Base-by-base conservation (phyloP, 202 grass and related monocot species). In the Setaria viridis region DNA sequence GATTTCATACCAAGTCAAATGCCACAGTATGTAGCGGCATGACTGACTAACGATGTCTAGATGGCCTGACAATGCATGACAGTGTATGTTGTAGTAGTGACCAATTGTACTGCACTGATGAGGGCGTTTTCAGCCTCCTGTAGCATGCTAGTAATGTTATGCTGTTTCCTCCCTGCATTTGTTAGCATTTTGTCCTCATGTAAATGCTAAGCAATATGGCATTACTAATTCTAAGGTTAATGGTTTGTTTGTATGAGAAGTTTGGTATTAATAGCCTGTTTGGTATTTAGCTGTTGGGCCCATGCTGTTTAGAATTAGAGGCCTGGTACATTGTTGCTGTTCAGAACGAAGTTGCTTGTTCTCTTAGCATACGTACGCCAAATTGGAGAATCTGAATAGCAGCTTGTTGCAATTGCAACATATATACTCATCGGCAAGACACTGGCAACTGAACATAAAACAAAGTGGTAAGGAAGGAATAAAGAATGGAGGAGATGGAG, bases 1-100 rank as follows among this genome's bases (percentile, higher is more conserved):
- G 66, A 73, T 54, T 43, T 37, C 32, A 43, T 25, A 58, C n/a
- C 34, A 72, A 62, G 65, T 49, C 35, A 72, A 66, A 78, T 58
- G n/a, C 13, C 32, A 74, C 48, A 55, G 11, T 17, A 53, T 4
- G 11, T 68, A 67, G 76, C 69, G 29, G 42, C 34, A 84, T 45
- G 48, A 85, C 64, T 65, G 68, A 81, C 89, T 67, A 46, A 85
- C 43, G 55, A 87, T 66, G 64, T 87, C 80, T 69, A 80, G 80
- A 81, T 84, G 83, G 51, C 33, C 48, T 76, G 57, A 71, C 72
- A 53, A 65, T 48, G 46, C 1, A 33, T 79, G 56, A 62, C 88
- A 49, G 4, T 43, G 35, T 13, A 20, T 13, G 30, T 51, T 81
- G 77, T 30, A 41, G 37, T 67, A 19, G 74, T 51, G 25, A 68